These are phyloP conservation scores for Stereocaulon alpinum DNA, from an alignment of 495 filamentous ascomycete genomes.

Conservation along the genomic window DNA sequence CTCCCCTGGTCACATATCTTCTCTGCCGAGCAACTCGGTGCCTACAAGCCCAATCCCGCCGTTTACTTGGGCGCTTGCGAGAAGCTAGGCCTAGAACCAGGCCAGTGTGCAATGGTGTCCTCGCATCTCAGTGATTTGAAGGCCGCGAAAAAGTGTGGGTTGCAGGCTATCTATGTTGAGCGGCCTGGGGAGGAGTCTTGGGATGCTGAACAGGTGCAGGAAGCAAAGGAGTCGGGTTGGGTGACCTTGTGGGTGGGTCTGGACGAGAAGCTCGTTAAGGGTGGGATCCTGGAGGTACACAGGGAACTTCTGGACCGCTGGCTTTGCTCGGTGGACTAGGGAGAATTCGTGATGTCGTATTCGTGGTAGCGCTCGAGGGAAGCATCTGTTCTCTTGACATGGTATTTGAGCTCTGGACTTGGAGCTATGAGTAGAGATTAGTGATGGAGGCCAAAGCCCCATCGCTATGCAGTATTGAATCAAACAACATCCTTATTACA, in stretches of 20 bases:
- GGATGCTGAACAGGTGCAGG: slow-evolving; percentile 38
- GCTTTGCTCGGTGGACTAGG: not conserved
- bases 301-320: not conserved
- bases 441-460: no score
- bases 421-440: no score
- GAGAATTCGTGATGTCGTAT: no score
- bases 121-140: slow-evolving; percentile 61
- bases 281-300: slow-evolving; percentile 9
- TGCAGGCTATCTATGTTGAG: slow-evolving; percentile 70
- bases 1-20: slow-evolving; percentile 53
- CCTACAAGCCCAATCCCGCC: slow-evolving; percentile 62
- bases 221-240: slow-evolving; percentile 46
- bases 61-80: slow-evolving; percentile 59
- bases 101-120: slow-evolving; percentile 67
- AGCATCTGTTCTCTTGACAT: not conserved
- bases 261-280: slow-evolving; percentile 6
- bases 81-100: slow-evolving; percentile 43
- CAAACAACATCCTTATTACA: no score
- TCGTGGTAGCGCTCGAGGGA: not conserved
- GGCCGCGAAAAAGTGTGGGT: slow-evolving; percentile 51
- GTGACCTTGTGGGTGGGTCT: slow-evolving; percentile 47
- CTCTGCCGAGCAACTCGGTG: slow-evolving; percentile 59
- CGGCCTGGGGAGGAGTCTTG: slow-evolving; percentile 54
- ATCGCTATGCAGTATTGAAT: no score
- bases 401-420: no score